These are phyloP conservation scores for Picea mariana DNA, from an alignment of 83 land plant species.

Conservation along the genomic window DNA sequence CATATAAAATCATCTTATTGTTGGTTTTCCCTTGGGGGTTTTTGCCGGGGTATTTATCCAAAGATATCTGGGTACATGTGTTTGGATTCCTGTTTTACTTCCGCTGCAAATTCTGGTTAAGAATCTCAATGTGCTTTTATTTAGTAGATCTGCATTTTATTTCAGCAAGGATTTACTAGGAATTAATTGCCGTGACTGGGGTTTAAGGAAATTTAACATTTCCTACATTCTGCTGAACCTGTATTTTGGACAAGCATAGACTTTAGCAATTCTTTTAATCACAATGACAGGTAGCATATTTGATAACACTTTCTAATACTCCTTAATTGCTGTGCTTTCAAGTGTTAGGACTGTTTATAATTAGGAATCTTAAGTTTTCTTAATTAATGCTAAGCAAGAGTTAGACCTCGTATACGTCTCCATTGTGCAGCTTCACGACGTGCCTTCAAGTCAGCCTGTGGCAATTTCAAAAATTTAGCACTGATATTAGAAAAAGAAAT, in stretches of 20 bases:
- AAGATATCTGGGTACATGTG: too few relatives aligned
- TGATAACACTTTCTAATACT: background rate
- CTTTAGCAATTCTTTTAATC: background rate
- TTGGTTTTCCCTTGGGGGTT: too few relatives aligned
- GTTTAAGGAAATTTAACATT: too few relatives aligned
- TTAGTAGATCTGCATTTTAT: too few relatives aligned
- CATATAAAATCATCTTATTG: too few relatives aligned
- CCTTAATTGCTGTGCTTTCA: background rate
- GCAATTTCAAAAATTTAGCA: constrained; percentile 2
- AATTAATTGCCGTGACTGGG: too few relatives aligned
- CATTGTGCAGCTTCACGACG: constrained; percentile 96
- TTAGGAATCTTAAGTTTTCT: background rate
- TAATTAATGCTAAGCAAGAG: constrained; percentile 1
- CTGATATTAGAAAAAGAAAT: constrained; percentile 2
- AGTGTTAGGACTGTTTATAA: background rate
- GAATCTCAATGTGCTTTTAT: too few relatives aligned
- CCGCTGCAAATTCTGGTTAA: too few relatives aligned
- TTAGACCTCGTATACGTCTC: constrained; percentile 83
- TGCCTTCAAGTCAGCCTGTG: constrained; percentile 72
- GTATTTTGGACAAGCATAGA: background rate
- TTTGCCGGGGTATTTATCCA: too few relatives aligned
- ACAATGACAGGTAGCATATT: background rate
- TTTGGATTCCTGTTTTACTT: too few relatives aligned
- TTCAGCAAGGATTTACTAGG: too few relatives aligned
- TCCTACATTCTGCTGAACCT: background rate